Evolutionary conservation across 805 yeast genomes (phyloP), one percentile per base, ranked within the genome.

Genomic region (Wickerhamomyces ciferrii): DNA sequence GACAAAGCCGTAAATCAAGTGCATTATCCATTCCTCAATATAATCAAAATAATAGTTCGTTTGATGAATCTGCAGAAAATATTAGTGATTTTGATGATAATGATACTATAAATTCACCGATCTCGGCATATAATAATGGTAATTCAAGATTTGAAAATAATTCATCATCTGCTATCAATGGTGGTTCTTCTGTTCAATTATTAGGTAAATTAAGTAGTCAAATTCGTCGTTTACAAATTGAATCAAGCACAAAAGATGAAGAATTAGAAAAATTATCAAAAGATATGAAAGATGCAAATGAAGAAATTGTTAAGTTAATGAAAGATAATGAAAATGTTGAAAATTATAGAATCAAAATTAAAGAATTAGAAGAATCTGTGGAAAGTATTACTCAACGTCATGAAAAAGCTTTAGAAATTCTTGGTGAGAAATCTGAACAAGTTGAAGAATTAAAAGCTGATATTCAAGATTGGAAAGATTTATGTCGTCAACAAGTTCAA

Each of bases 401-500:
- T 49, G 72, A 75, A 46, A 78, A 84, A 6, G 76, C 87, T 42
- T 66, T 90, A 41, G 86, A 81, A 54, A 60, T 87, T 47, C 71
- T 92, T 15, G 96, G 96, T 6, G 97, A 91, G 60, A 90, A 90
- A 61, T 75, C 88, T 6, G 99, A 95, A 61, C 75, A 72, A 51
- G 92, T 87, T 5, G 86, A 82, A 46, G 99, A 94, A 63, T 72
- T 94, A 41, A 76, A 74, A 53, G 96, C 95, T 8, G 99, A 94
- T 59, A 92, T 94, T 17, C 75, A 72, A 5, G 99, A 94, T 65
- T 72, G 92, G 65, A 94, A 94, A 65, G 95, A 87, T 41, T 71
- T 94, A 70, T 76, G 89, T 63, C 75, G 80, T 50, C 77, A 77
- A 51, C 99, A 92, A 65, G 91, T 92, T 39, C 95, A 87, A 62